Evolutionary conservation across 768 basidiomycete species (phyloP).

Genomic region (Suillus fuscotomentosus): DNA sequence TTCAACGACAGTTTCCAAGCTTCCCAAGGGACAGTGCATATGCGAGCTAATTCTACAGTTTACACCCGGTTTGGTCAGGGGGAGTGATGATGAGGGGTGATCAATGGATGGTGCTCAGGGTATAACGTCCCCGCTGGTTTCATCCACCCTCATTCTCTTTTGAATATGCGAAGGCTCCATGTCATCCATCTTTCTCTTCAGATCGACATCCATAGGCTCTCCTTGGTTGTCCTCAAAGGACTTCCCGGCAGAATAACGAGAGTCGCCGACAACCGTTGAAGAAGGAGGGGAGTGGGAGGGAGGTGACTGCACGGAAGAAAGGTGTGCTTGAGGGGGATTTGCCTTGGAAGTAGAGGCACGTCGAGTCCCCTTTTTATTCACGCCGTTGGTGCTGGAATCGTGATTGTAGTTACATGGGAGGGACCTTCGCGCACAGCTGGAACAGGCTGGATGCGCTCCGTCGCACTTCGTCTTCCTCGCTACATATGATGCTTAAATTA

Average conservation of each 20-base stretch:
- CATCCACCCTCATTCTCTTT: conserved; percentile 76
- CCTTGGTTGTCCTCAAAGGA: conserved; percentile 40
- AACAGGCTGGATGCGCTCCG: conserved; percentile 81
- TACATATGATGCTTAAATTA: conserved; percentile 23
- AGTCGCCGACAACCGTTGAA: conserved; percentile 32
- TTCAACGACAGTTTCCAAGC: conserved; percentile 30
- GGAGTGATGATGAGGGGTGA: conserved; percentile 17
- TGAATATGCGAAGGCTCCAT: conserved; percentile 48
- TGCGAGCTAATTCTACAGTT: conserved; percentile 26
- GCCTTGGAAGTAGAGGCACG: conserved; percentile 55
- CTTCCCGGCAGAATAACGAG: conserved; percentile 33
- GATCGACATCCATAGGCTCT: conserved; percentile 50
- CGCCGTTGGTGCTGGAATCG: conserved; percentile 40
- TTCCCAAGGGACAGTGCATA: conserved; percentile 28
- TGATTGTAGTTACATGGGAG: conserved; percentile 82
- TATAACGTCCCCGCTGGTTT: conserved; percentile 47
- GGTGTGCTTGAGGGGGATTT: conserved; percentile 23
- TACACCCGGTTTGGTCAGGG: conserved; percentile 24
- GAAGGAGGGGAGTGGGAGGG: conserved; percentile 57
- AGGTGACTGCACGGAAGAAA: conserved; percentile 44
- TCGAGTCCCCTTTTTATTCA: conserved; percentile 40
- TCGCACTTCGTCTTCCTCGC: conserved; percentile 90
- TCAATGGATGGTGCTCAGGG: conserved; percentile 39
- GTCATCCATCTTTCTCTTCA: conserved; percentile 61
- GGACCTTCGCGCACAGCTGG: conserved; percentile 76